These are phyloP conservation scores for Trametes polyzona DNA, from an alignment of 1,284 basidiomycete species.

Conservation along the genomic window DNA sequence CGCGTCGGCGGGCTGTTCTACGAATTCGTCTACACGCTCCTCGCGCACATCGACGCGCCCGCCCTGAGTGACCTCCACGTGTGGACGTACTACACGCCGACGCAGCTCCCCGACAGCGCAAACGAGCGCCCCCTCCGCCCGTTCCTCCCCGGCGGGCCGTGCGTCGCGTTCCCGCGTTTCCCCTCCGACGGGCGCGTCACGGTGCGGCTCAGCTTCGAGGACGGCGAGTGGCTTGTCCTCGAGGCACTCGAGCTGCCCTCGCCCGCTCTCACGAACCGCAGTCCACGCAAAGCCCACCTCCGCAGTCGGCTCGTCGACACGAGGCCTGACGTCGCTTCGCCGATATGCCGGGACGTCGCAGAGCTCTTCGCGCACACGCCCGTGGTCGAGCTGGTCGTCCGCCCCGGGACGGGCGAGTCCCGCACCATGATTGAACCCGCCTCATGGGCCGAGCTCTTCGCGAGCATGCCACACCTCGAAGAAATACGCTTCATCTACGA, in stretches of 20 bases:
- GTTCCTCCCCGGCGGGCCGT: background rate
- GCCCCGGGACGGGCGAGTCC: background rate
- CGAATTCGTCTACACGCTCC: background rate
- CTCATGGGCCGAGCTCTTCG: background rate
- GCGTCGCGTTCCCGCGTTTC: background rate
- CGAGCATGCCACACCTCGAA: background rate
- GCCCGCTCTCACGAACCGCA: background rate
- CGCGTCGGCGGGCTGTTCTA: background rate
- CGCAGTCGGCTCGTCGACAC: background rate
- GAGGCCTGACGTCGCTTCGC: background rate
- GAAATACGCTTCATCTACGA: background rate
- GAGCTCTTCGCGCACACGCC: background rate
- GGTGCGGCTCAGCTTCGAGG: background rate
- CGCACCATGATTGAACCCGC: too few species aligned
- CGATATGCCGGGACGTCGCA: background rate
- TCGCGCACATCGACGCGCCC: background rate
- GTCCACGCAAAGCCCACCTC: background rate
- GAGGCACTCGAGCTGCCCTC: background rate
- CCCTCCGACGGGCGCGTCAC: background rate
- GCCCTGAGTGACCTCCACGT: background rate
- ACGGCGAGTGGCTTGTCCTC: background rate
- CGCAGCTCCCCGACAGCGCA: too few species aligned
- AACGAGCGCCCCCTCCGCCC: background rate
- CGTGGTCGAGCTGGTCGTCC: background rate
- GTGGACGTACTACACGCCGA: background rate